A percentile compares a stretch with the other conserved stretches of the same genome.
Evolutionary conservation across 768 basidiomycete genomes (phyloP).

Genomic region (Phallus indusiatus): DNA sequence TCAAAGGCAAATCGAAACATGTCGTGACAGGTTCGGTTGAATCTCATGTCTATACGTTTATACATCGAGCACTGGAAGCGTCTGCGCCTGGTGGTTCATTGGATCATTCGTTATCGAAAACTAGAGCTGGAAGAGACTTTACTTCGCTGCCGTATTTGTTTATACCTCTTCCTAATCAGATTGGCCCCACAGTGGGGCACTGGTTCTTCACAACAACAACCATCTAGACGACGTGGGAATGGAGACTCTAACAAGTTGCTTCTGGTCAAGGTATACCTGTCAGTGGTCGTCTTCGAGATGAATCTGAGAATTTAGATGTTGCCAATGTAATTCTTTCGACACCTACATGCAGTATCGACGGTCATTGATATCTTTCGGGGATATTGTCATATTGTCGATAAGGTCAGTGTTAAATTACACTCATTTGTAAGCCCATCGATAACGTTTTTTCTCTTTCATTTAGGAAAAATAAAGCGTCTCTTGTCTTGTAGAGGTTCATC

Average conservation of each 20-base stretch:
- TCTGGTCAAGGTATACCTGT: constrained; percentile 14
- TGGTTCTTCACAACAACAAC: neutral
- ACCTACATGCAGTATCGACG: constrained; percentile 67
- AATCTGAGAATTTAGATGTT: neutral
- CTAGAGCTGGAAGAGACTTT: neutral
- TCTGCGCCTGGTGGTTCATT: no score
- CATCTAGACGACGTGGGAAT: constrained; percentile 10
- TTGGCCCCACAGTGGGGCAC: neutral
- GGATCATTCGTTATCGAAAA: no score
- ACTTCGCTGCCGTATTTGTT: constrained; percentile 22
- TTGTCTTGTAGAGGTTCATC: constrained; percentile 68
- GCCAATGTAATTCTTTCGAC: neutral
- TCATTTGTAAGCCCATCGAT: neutral
- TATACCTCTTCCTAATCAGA: constrained; percentile 14
- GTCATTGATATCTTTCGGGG: constrained; percentile 70
- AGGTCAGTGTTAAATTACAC: constrained; percentile 24
- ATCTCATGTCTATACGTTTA: no score
- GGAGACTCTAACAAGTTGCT: constrained; percentile 16
- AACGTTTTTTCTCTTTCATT: constrained; percentile 10
- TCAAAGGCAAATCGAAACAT: neutral
- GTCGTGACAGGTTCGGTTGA: no score
- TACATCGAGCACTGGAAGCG: no score
- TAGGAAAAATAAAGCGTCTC: constrained; percentile 71
- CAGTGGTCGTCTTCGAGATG: constrained; percentile 29
- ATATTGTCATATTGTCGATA: constrained; percentile 74